Percentiles rank a stretch among this genome's conserved stretches.
phyloP scores from a whole-genome alignment of 2,329 filamentous ascomycete species.

The Xylaria sp. region DNA sequence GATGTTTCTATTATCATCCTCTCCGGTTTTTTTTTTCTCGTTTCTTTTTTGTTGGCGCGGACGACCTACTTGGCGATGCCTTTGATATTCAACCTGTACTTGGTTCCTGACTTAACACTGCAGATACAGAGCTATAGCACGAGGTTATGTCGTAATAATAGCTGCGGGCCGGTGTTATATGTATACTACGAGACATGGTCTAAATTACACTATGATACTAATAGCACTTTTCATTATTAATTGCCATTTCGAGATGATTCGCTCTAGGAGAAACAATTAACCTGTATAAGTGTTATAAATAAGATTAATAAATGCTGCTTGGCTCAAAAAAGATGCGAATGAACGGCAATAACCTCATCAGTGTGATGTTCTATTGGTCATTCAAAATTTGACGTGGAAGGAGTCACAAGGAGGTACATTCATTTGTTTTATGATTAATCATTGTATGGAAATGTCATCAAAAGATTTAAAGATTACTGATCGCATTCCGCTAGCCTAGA shows the following conservation, averaged over 20 bases:
- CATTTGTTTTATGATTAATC: constrained; percentile 22
- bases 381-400: neutral
- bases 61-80: neutral
- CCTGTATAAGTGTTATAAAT: neutral
- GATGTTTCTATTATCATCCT: constrained; percentile 16
- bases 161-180: neutral
- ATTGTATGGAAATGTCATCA: neutral
- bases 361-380: neutral
- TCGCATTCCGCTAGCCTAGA: too few relatives aligned
- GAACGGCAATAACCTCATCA: neutral
- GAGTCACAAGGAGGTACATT: too few relatives aligned
- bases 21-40: neutral
- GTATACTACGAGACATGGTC: neutral
- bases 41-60: too few relatives aligned
- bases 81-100: neutral
- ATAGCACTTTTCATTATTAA: constrained; percentile 2
- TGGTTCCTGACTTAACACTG: neutral
- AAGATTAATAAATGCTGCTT: neutral
- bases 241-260: neutral
- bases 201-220: neutral
- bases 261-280: neutral
- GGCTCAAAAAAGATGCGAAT: neutral
- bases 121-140: neutral
- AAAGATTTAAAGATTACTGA: neutral
- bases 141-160: neutral